phyloP scores from a whole-genome alignment of 1,284 basidiomycete genomes.

The Cutaneotrichosporon spelunceum region DNA sequence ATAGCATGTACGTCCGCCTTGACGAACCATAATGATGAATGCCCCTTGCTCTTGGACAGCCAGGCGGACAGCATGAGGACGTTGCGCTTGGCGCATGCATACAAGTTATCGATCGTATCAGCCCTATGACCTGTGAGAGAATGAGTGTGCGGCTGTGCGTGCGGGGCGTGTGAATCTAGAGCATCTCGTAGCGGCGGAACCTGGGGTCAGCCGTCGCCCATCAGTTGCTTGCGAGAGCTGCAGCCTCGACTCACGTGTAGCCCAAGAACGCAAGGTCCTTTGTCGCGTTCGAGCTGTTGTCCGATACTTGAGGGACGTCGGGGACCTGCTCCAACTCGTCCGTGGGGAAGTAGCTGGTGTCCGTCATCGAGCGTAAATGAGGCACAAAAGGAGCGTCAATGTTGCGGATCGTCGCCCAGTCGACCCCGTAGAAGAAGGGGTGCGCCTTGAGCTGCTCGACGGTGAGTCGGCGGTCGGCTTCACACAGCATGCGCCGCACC shows the following conservation, averaged over 20 bases:
- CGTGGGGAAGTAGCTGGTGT: conserved; percentile 88
- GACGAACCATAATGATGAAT: neutral
- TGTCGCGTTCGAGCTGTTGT: conserved; percentile 66
- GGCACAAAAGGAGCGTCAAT: conserved; percentile 97
- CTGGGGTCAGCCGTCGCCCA: conserved; percentile 11
- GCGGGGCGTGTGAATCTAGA: conserved; percentile 22
- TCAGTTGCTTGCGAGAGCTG: conserved; percentile 1
- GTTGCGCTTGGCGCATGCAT: neutral
- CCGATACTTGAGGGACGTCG: conserved; percentile 59
- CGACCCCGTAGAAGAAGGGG: conserved; percentile 94
- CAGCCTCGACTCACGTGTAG: conserved; percentile 52
- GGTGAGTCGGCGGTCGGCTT: conserved; percentile 71
- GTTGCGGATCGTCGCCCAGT: conserved; percentile 84
- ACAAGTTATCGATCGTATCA: conserved; percentile 1
- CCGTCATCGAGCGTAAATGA: conserved; percentile 83
- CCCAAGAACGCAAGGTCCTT: conserved; percentile 89
- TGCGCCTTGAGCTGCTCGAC: conserved; percentile 90
- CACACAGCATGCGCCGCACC: conserved; percentile 72
- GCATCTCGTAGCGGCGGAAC: conserved; percentile 51
- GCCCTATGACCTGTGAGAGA: neutral
- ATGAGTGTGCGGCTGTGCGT: neutral
- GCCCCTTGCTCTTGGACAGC: neutral
- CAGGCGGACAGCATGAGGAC: neutral
- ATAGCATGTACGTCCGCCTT: neutral
- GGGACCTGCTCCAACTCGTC: conserved; percentile 85